Conservation (phyloP, 352 stramenopile genomes). For the Elongisporangium senticosum region DNA sequence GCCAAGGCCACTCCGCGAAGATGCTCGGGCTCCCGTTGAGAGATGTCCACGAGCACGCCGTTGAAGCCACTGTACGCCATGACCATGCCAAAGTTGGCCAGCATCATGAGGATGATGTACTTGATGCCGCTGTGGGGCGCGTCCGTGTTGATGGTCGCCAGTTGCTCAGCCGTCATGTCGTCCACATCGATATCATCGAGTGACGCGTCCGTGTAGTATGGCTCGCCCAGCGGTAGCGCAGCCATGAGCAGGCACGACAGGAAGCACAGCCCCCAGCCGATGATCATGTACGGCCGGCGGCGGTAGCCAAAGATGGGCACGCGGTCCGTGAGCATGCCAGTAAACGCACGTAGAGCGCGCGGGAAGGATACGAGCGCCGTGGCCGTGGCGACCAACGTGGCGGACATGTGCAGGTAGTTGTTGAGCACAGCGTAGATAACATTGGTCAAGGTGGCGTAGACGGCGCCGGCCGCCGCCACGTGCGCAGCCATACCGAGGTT, state of each 20-base stretch:
- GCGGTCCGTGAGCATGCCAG: slow-evolving; percentile 65
- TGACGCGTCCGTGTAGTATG: slow-evolving; percentile 31
- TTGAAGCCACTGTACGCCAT: slow-evolving; percentile 70
- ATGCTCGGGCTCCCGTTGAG: slow-evolving; percentile 31
- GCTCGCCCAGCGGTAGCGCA: slow-evolving; percentile 27
- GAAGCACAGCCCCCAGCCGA: slow-evolving; percentile 45
- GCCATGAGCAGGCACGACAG: slow-evolving; percentile 35
- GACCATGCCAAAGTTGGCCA: slow-evolving; percentile 68
- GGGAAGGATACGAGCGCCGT: slow-evolving; percentile 36
- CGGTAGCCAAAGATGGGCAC: slow-evolving; percentile 72
- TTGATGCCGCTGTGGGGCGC: slow-evolving; percentile 33
- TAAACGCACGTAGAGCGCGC: slow-evolving; percentile 41
- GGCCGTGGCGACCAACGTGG: slow-evolving; percentile 31
- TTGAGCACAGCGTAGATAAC: slow-evolving; percentile 54
- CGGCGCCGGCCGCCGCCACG: slow-evolving; percentile 28
- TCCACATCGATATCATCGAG: slow-evolving; percentile 15
- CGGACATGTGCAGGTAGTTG: slow-evolving; percentile 55
- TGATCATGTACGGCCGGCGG: slow-evolving; percentile 74
- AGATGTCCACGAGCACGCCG: slow-evolving; percentile 51
- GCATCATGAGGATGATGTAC: slow-evolving; percentile 57
- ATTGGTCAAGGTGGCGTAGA: slow-evolving; percentile 26
- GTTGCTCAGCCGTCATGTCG: slow-evolving; percentile 28
- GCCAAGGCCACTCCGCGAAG: slow-evolving; percentile 31
- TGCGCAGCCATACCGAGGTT: slow-evolving; percentile 41
- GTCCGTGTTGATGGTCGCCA: slow-evolving; percentile 28